phyloP scores from a whole-genome alignment of 2,329 filamentous ascomycete species.

The Arachnopeziza araneosa region DNA sequence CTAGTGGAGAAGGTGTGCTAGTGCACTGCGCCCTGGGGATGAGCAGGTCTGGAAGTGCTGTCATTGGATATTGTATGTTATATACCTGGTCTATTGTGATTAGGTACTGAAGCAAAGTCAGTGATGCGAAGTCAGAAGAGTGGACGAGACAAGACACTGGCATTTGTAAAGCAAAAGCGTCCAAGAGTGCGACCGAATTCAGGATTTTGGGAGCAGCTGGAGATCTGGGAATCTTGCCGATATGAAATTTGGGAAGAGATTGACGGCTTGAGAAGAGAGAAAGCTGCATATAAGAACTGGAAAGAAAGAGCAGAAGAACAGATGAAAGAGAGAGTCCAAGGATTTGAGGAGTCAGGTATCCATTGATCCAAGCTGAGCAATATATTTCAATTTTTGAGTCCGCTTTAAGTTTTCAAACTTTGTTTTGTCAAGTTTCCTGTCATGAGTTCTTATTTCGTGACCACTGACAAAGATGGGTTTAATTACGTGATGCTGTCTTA shows the following conservation, averaged over 20 bases:
- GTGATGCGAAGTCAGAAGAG: neutral
- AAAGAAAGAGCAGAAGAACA: neutral
- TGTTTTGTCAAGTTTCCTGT: no score
- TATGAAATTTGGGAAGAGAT: neutral
- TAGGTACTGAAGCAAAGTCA: neutral
- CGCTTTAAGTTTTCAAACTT: no score
- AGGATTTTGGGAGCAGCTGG: slow-evolving; percentile 2
- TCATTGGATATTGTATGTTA: neutral
- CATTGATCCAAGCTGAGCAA: no score
- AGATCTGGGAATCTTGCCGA: neutral
- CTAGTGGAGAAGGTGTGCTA: neutral
- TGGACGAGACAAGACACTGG: neutral
- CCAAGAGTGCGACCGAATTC: neutral
- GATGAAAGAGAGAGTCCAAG: neutral
- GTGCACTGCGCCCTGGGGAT: slow-evolving; percentile 1
- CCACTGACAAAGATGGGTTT: no score
- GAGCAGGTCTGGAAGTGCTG: slow-evolving; percentile 3
- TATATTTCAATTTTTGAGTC: no score
- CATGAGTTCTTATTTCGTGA: no score
- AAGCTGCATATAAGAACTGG: neutral
- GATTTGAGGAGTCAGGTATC: no score
- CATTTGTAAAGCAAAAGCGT: neutral
- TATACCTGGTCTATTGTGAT: neutral
- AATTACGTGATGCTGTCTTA: no score
- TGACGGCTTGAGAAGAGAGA: neutral